phyloP scores from a whole-genome alignment of 768 basidiomycete genomes.

The Tulasnella sp. region DNA sequence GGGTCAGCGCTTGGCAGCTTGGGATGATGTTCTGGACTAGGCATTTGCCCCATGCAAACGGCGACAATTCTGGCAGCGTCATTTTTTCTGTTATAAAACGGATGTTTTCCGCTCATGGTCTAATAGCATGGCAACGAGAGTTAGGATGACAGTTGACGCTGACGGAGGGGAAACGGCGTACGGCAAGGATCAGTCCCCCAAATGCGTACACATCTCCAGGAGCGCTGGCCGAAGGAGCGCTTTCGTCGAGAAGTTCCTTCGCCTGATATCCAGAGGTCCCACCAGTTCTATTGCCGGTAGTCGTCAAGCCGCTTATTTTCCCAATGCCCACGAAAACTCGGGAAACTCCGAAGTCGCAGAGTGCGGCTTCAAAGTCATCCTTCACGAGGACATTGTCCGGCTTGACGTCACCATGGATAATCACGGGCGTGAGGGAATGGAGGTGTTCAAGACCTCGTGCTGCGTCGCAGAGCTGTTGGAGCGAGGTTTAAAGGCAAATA shows the following conservation, averaged over 20 bases:
- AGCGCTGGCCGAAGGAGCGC: background rate
- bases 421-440: background rate
- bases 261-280: background rate
- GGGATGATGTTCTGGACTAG: too few relatives aligned
- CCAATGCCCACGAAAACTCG: background rate
- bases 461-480: background rate
- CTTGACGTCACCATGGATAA: conserved; percentile 2
- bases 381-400: background rate
- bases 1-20: too few relatives aligned
- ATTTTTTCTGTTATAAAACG: background rate
- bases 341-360: background rate
- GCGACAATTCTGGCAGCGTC: background rate
- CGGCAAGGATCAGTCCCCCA: background rate
- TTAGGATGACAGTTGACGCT: too few relatives aligned
- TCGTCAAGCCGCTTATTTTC: background rate
- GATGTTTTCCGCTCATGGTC: background rate
- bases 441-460: background rate
- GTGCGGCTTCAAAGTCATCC: background rate
- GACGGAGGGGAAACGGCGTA: background rate
- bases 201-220: conserved; percentile 13
- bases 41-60: too few relatives aligned
- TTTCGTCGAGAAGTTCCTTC: too few relatives aligned
- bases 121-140: background rate
- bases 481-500: background rate
- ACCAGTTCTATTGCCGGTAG: background rate